Conservation (phyloP, 140 eudicot species). For the Senecio squalidus region DNA sequence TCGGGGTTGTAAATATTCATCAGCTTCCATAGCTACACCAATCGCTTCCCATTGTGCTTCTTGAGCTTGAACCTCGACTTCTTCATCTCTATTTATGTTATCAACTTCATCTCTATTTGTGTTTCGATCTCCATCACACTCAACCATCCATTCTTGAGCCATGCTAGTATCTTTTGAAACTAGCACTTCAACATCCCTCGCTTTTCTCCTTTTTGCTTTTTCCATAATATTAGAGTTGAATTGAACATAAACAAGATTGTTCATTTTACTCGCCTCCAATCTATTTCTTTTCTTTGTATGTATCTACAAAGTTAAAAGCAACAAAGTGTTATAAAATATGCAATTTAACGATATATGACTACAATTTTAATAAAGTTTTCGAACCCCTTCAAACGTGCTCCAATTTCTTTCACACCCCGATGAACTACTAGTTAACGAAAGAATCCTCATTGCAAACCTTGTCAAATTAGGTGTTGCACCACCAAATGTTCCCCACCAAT, state of each 20-base stretch:
- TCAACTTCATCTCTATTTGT: too few species aligned
- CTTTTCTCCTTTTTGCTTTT: not conserved
- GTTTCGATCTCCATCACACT: not conserved
- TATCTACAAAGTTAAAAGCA: not conserved
- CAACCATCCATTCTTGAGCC: slow-evolving; percentile 4
- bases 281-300: not conserved
- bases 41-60: not conserved
- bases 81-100: not conserved
- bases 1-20: not conserved
- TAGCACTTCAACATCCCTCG: not conserved
- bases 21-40: not conserved
- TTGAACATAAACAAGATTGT: not conserved
- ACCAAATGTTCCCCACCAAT: not conserved
- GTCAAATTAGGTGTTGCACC: not conserved
- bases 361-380: not conserved
- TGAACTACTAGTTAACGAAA: slow-evolving; percentile 6
- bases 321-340: not conserved
- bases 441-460: not conserved
- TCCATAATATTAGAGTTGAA: not conserved
- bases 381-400: not conserved
- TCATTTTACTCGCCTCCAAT: not conserved
- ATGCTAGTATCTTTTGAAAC: not conserved
- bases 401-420: not conserved
- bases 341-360: too few species aligned
- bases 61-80: too few species aligned